A percentile compares a stretch with the other conserved stretches of the same genome.
phyloP scores from a whole-genome alignment of 345 rosid genomes.

The Barbarea vulgaris region DNA sequence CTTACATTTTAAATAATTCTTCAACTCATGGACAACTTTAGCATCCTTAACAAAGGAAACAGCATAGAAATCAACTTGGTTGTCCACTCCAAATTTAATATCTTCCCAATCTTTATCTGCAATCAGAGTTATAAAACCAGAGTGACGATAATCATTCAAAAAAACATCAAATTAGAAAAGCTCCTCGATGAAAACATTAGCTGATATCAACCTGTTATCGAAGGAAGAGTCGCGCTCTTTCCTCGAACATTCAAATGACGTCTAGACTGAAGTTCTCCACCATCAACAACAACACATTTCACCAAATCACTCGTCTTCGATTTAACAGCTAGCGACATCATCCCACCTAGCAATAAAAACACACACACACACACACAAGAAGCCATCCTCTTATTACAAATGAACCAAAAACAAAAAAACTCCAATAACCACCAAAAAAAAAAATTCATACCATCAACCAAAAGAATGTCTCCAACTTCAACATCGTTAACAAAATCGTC shows the following conservation, averaged over 20 bases:
- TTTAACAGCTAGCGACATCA: slow-evolving; percentile 94
- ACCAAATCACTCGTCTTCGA: slow-evolving; percentile 75
- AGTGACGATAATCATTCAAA: slow-evolving; percentile 6
- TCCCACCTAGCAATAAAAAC: slow-evolving; percentile 67
- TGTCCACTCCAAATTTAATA: slow-evolving; percentile 96
- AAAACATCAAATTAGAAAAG: slow-evolving; percentile 8
- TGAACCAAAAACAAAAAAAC: background rate
- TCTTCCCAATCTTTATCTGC: slow-evolving; percentile 99
- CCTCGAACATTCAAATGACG: slow-evolving; percentile 98
- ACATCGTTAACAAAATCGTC: slow-evolving; percentile 90
- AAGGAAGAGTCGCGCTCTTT: slow-evolving; percentile 92
- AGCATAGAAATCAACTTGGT: slow-evolving; percentile 93
- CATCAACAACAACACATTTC: slow-evolving; percentile 77
- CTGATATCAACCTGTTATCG: slow-evolving; percentile 74
- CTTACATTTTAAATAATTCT: slow-evolving; percentile 80
- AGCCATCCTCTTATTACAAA: slow-evolving; percentile 1
- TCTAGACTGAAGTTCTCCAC: slow-evolving; percentile 96
- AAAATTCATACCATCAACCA: slow-evolving; percentile 74
- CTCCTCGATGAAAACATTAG: slow-evolving; percentile 12
- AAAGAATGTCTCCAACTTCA: slow-evolving; percentile 79
- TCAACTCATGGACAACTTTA: slow-evolving; percentile 82
- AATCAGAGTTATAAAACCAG: slow-evolving; percentile 7
- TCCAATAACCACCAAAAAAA: background rate
- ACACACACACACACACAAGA: no score
- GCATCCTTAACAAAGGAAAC: slow-evolving; percentile 99